Evolutionary conservation across 2,329 filamentous ascomycete species (phyloP).

Genomic region (Knufia petricola): DNA sequence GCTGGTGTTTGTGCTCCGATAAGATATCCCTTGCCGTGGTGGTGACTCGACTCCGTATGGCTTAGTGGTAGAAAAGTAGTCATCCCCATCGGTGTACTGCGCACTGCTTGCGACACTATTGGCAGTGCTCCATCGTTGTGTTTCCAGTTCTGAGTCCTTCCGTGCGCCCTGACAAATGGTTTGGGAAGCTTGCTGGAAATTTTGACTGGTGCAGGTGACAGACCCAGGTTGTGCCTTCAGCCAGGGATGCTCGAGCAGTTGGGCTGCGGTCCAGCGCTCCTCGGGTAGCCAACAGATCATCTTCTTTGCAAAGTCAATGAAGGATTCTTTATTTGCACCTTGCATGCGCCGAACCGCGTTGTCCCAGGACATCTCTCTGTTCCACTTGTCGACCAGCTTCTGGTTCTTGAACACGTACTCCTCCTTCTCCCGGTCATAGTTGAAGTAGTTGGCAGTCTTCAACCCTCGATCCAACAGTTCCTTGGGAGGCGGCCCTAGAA

Average conservation of each 20-base stretch:
- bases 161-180: neutral
- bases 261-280: slow-evolving; percentile 29
- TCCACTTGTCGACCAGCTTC: slow-evolving; percentile 13
- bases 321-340: slow-evolving; percentile 26
- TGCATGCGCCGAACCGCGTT: slow-evolving; percentile 23
- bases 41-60: neutral
- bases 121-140: neutral
- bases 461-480: slow-evolving; percentile 27
- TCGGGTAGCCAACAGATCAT: slow-evolving; percentile 31
- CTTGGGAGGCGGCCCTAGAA: slow-evolving; percentile 32
- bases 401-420: slow-evolving; percentile 16
- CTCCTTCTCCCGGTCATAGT: slow-evolving; percentile 16
- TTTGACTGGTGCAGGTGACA: slow-evolving; percentile 7
- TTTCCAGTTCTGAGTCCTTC: neutral
- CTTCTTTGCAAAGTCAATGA: slow-evolving; percentile 27
- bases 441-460: slow-evolving; percentile 27
- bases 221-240: slow-evolving; percentile 1
- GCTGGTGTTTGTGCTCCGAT: slow-evolving; percentile 7
- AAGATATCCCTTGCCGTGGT: neutral
- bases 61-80: neutral
- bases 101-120: slow-evolving; percentile 4
- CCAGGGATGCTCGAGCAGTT: slow-evolving; percentile 29
- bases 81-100: slow-evolving; percentile 2
- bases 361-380: slow-evolving; percentile 13
- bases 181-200: slow-evolving; percentile 1